phyloP scores from a whole-genome alignment of 495 filamentous ascomycete species.

The Recurvomyces mirabilis region DNA sequence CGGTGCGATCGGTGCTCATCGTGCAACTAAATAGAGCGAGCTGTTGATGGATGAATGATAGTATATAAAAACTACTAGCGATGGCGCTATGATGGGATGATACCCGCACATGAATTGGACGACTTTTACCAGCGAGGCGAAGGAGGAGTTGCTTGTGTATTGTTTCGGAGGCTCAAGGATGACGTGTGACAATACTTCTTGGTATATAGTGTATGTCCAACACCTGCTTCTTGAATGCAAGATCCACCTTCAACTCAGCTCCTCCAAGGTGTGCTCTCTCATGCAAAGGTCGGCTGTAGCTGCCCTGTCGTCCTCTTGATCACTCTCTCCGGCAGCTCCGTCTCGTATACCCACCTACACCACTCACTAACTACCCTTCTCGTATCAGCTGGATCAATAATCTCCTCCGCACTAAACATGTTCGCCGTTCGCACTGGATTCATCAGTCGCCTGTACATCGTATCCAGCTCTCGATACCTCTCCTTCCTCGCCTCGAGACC shows the following conservation, averaged over 20 bases:
- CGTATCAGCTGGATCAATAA: constrained; percentile 50
- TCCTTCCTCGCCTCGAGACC: constrained; percentile 35
- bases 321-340: constrained; percentile 37
- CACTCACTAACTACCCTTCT: constrained; percentile 42
- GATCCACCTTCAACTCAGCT: not conserved
- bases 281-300: constrained; percentile 38
- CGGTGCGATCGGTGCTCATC: constrained; percentile 15
- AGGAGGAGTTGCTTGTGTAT: constrained; percentile 7
- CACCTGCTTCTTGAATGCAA: not conserved
- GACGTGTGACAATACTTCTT: not conserved
- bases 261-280: not conserved
- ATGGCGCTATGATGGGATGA: no score
- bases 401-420: constrained; percentile 53
- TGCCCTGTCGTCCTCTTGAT: constrained; percentile 41
- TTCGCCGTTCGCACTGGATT: constrained; percentile 54
- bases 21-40: constrained; percentile 1
- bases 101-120: not conserved
- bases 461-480: constrained; percentile 43
- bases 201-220: not conserved
- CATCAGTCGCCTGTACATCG: constrained; percentile 49
- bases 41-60: not conserved
- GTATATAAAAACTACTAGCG: no score
- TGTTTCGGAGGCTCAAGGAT: not conserved
- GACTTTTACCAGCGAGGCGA: constrained; percentile 3
- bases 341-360: constrained; percentile 44